A percentile compares a stretch with the other conserved stretches of the same genome.
Conservation (phyloP, 495 filamentous ascomycete species). For the Umbilicaria muhlenbergii region DNA sequence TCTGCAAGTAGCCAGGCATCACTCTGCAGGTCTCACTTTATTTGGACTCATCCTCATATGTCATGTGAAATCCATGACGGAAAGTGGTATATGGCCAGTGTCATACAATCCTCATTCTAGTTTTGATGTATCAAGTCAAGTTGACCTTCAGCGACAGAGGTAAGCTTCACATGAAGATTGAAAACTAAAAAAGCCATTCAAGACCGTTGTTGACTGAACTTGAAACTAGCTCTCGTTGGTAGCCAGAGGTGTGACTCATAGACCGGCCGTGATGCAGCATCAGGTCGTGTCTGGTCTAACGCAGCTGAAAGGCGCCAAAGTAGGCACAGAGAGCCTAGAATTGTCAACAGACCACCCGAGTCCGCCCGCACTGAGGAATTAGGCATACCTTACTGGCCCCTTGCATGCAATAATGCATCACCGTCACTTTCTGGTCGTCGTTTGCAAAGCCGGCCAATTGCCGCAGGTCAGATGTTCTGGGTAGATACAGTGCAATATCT, state of each 20-base stretch:
- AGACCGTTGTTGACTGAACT: background rate
- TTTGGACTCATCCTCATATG: too few species aligned
- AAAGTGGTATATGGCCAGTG: too few species aligned
- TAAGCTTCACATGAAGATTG: too few species aligned
- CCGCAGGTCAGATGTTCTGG: slow-evolving; percentile 69
- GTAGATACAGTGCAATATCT: slow-evolving; percentile 64
- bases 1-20: too few species aligned
- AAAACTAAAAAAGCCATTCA: background rate
- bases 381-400: slow-evolving; percentile 63
- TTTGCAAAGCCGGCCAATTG: slow-evolving; percentile 58
- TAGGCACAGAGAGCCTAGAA: slow-evolving; percentile 35
- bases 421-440: slow-evolving; percentile 39
- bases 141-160: too few species aligned
- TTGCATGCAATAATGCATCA: slow-evolving; percentile 82
- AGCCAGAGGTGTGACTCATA: background rate
- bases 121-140: too few species aligned
- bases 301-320: slow-evolving; percentile 30
- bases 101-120: too few species aligned
- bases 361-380: background rate
- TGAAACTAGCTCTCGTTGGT: slow-evolving; percentile 2
- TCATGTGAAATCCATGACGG: too few species aligned
- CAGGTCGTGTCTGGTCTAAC: too few species aligned
- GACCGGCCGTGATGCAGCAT: background rate
- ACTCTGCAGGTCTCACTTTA: too few species aligned
- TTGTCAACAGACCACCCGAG: background rate